Base-by-base conservation (phyloP, 331 rosid species). In the Acacia pycnantha region DNA sequence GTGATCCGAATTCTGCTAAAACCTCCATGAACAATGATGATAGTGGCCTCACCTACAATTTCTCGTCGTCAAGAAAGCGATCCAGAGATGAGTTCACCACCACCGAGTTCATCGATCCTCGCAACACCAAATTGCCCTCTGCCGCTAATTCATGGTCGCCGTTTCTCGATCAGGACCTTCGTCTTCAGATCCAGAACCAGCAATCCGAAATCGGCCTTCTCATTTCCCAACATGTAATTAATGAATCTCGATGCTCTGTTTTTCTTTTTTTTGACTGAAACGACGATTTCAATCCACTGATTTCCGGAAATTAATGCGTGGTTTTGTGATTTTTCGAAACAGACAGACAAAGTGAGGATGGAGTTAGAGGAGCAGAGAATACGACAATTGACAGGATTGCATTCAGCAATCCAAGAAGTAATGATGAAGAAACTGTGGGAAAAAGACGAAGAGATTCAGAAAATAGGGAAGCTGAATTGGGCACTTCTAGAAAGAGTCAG, bases 391-490 rank as follows among this genome's bases (percentile, higher is more conserved):
- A 81, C 89, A 78, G 86, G 81, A 87, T 3, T 92, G 65, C 77
- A 85, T 0, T 21, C 67, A 27, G 90, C 88, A 2, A 82, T 94
- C 5, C 85, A 90, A 31, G 95, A 87, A 1, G 53, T 82, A 18
- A 80, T 92, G 47, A 54, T 62, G 77, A 90, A 82, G 89, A 93
- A 84, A 29, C 41, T 94, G 83, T 88, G 73, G 54, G 91, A 89
- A 16, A 94, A 91, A 51, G 98, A 94, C 33, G 93, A 88, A 15
- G 97, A 93, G 87, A 86, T 94, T 19, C 85, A 84, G 62, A 85
- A 89, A 61, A 81, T 93, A 56, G 89, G 83, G 43, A 93, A 91
- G 75, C 33, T 87, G 24, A 93, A 91, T 51, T 90, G 94, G 88
- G 84, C 78, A 1, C 93, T 94, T 5, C 92, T 87, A 72, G 97